These are phyloP conservation scores for Psidium guajava DNA, from an alignment of 345 rosid genomes.

Conservation along the genomic window DNA sequence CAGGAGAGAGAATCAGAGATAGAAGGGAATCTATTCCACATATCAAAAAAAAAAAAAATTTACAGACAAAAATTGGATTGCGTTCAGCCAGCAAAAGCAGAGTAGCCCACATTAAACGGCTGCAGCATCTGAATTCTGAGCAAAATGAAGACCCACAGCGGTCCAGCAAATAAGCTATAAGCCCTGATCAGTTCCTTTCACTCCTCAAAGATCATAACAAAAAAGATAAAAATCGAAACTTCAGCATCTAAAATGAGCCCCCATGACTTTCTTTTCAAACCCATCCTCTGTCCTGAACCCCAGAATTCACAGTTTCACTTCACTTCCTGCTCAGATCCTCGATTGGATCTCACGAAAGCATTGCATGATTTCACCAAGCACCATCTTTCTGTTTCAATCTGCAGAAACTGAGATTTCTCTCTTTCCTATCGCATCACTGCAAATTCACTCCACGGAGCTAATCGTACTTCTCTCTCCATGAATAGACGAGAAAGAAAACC, in stretches of 20 bases:
- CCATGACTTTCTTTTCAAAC: not conserved
- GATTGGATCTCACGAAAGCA: not conserved
- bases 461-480: constrained; percentile 95
- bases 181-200: not conserved
- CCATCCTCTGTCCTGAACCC: not conserved
- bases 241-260: not conserved
- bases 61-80: not conserved
- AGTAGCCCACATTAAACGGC: not conserved
- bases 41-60: not conserved
- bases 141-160: not conserved
- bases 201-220: not conserved
- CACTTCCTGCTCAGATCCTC: not conserved
- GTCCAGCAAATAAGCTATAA: too few relatives aligned
- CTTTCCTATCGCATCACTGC: not conserved
- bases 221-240: not conserved
- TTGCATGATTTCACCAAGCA: not conserved
- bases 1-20: not conserved
- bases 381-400: not conserved
- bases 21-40: not conserved
- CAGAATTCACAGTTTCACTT: not conserved
- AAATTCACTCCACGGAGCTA: not conserved
- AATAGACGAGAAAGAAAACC: constrained; percentile 70
- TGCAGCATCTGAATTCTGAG: not conserved
- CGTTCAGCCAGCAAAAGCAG: not conserved
- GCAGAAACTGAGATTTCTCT: not conserved